Base-by-base conservation (phyloP, 768 basidiomycete genomes). In the Cantharellus cinnabarinus region DNA sequence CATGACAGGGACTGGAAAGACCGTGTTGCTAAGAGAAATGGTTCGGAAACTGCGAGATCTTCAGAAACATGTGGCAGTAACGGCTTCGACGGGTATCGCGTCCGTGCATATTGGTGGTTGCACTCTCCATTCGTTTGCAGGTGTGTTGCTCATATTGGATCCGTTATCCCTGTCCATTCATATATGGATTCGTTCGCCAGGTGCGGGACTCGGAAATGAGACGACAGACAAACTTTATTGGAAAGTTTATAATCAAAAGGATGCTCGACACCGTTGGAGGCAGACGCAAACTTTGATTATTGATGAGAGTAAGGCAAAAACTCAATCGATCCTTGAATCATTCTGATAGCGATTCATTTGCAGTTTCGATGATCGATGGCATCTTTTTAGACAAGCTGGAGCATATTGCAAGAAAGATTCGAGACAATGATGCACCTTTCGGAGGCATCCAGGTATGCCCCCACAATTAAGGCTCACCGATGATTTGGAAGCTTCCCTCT, bases 181-280 rank as follows among this genome's bases (percentile, higher is more conserved):
- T 40, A 57, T 5, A 57, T 42, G 39, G 7, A 14, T 7, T 10
- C 44, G 44, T 34, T 4, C 72, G 70, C 60, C 70, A 83, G 88
- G 89, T 0, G 80, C 89, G 56, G 83, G 84, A 0, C 71, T 91
- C 5, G 89, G 84, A 3, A 70, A 77, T 38, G 81, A 83, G 50
- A 60, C 70, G 10, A 74, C 73, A 3, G 72, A 78, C 42, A 71
- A 71, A 20, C 70, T 85, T 5, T 73, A 76, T 7, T 75, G 73
- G 0, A 86, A 81, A 67, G 68, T 77, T 20, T 67, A 73, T 2
- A 74, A 73, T 56, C 79, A 77, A 59, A 77, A 73, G 62, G 77
- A 79, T 57, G 77, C 79, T 1, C 68, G 72, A 48, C 71, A 74
- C 53, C 76, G 85, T 42, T 91, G 89, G 89, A 69, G 69, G 60